Conservation (phyloP, 345 rosid species). For the Camelina hispida region DNA sequence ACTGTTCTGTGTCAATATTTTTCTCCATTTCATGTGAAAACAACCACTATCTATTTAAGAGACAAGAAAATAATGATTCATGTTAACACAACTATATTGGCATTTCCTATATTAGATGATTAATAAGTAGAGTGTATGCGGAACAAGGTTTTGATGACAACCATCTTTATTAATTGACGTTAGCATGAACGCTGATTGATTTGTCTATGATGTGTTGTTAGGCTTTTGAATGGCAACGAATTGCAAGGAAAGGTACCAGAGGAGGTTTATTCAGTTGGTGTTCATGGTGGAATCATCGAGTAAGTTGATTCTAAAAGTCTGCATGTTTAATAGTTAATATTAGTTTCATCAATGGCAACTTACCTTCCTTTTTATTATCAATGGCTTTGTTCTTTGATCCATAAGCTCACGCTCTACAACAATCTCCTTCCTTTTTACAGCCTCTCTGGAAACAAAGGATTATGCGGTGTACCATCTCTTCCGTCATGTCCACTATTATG, state of each 20-base stretch:
- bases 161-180: background rate
- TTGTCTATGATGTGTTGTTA: conserved; percentile 39
- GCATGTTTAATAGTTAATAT: background rate
- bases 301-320: conserved; percentile 44
- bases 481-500: conserved; percentile 79
- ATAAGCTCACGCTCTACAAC: conserved; percentile 2
- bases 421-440: conserved; percentile 47
- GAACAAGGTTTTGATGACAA: background rate
- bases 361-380: background rate
- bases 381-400: background rate
- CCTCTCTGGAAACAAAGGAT: conserved; percentile 88
- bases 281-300: conserved; percentile 96
- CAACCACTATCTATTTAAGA: background rate
- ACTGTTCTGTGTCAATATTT: conserved; percentile 8
- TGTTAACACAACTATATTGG: background rate
- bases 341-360: background rate
- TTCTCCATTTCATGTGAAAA: background rate
- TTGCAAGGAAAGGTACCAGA: conserved; percentile 88
- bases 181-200: background rate
- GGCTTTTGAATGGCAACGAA: conserved; percentile 71
- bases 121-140: background rate
- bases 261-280: conserved; percentile 82
- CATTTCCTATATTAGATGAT: background rate
- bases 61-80: background rate
- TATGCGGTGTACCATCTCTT: conserved; percentile 86